Conservation (phyloP, 257 asterid genomes). For the Nicotiana undulata region DNA sequence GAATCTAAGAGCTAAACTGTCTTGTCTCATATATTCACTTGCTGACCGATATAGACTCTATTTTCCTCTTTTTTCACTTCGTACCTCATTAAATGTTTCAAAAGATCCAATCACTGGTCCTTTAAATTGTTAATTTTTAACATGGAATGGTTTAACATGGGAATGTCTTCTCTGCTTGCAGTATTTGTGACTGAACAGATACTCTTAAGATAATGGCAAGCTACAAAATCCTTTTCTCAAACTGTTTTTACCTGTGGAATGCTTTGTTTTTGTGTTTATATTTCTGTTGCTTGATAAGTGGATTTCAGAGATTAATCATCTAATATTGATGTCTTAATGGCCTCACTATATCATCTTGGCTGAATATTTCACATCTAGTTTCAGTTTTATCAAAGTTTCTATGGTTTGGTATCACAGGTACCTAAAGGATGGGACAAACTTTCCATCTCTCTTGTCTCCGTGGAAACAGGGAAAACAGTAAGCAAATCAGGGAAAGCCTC, state of each 20-base stretch:
- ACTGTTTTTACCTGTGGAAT: not conserved
- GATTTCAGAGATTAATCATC: not conserved
- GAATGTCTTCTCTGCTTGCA: not conserved
- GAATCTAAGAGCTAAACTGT: not conserved
- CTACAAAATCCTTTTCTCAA: not conserved
- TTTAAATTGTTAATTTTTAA: not conserved
- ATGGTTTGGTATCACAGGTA: constrained; percentile 20
- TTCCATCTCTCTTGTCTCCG: constrained; percentile 26
- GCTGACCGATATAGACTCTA: not conserved
- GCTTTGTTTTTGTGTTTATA: not conserved
- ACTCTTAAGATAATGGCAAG: not conserved
- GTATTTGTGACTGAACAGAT: not conserved
- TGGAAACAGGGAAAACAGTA: constrained; percentile 29
- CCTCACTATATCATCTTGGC: not conserved
- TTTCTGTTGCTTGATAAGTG: not conserved
- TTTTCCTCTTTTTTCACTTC: not conserved
- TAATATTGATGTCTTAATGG: not conserved
- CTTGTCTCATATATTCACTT: not conserved
- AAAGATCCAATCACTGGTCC: not conserved
- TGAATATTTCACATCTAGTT: not conserved
- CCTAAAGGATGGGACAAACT: constrained; percentile 54
- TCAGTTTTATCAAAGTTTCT: not conserved
- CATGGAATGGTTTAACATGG: not conserved
- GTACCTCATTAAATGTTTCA: not conserved
- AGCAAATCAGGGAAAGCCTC: constrained; percentile 27